These are phyloP conservation scores for Fusarium sp. DNA, from an alignment of 2,329 filamentous ascomycete genomes.

Conservation along the genomic window DNA sequence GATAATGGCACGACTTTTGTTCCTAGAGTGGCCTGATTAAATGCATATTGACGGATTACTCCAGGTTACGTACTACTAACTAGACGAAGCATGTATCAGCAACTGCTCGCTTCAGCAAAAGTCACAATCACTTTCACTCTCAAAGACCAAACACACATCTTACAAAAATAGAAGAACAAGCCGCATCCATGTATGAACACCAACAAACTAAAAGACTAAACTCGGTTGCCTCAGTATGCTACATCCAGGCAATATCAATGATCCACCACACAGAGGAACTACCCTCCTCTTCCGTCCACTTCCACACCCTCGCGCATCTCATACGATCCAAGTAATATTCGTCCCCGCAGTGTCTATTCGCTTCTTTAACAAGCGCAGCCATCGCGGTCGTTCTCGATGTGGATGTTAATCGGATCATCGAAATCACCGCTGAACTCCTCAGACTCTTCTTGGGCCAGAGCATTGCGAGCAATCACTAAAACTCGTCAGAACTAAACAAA, in stretches of 20 bases:
- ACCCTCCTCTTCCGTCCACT: slow-evolving; percentile 25
- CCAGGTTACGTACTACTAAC: background rate
- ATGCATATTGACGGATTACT: background rate
- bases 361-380: slow-evolving; percentile 85
- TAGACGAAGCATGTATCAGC: slow-evolving; percentile 5
- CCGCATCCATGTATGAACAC: slow-evolving; percentile 47
- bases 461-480: slow-evolving; percentile 93
- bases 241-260: slow-evolving; percentile 46
- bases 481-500: slow-evolving; percentile 11
- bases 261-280: slow-evolving; percentile 31
- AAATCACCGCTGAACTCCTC: slow-evolving; percentile 98
- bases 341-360: slow-evolving; percentile 14
- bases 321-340: slow-evolving; percentile 16
- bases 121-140: slow-evolving; percentile 5
- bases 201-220: slow-evolving; percentile 28
- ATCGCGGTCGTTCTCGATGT: slow-evolving; percentile 92
- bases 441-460: slow-evolving; percentile 94
- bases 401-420: slow-evolving; percentile 97
- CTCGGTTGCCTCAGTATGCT: slow-evolving; percentile 43
- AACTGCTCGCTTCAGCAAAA: background rate
- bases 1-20: slow-evolving; percentile 3
- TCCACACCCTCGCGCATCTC: slow-evolving; percentile 16
- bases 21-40: background rate
- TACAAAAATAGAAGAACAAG: slow-evolving; percentile 31
- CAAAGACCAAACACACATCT: background rate